Base-by-base conservation (phyloP, 2,329 filamentous ascomycete genomes). In the Purpureocillium lavendulum region DNA sequence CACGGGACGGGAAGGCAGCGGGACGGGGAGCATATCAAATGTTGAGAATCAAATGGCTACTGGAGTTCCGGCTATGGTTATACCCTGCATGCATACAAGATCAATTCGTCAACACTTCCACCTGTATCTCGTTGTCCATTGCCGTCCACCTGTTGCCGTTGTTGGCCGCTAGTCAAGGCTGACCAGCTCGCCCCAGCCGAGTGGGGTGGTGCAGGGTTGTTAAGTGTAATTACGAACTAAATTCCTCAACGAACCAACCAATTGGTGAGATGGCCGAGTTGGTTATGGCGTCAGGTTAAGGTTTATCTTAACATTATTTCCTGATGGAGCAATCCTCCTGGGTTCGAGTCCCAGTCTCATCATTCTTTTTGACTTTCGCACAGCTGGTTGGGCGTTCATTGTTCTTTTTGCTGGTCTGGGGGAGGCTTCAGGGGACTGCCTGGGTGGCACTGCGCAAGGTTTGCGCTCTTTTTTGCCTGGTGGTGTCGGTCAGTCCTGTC, bases 281-380 rank as follows among this genome's bases (percentile, higher is more conserved):
- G 37, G 37, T 38, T 38, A 38, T 38, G 36, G 36, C 36, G 36
- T 16, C 36, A 38, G 36, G 36, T 38, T 38, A 38, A 38, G 36
- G 36, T 38, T 21, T 1, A 16, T 24, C 29, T 28, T 26, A 39
- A 18, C 37, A 33, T 17, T 35, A 35, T 38, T 49, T 58, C 55
- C 54, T 58, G 53, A 17, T 39, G 37, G 37, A 39, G 37, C 37
- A 39, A 39, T 39, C 37, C 37, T 39, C 37, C 37, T 39, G 55
- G 55, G 55, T 58, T 58, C 55, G 51, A 59, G 54, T 58, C 55
- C 55, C 54, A 55, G 54, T 59, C 54, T 55, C 49, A 51, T 57
- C 54, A 53, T 21, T 14, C 4, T 38, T 33, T 33, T 28, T 24
- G 16, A n/a, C n/a, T n/a, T n/a, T n/a, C n/a, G n/a, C n/a, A n/a